A percentile compares a stretch with the other conserved stretches of the same genome.
These are phyloP conservation scores for Mortierella sp. DNA, from an alignment of 371 early-diverging fungal species.

Conservation along the genomic window DNA sequence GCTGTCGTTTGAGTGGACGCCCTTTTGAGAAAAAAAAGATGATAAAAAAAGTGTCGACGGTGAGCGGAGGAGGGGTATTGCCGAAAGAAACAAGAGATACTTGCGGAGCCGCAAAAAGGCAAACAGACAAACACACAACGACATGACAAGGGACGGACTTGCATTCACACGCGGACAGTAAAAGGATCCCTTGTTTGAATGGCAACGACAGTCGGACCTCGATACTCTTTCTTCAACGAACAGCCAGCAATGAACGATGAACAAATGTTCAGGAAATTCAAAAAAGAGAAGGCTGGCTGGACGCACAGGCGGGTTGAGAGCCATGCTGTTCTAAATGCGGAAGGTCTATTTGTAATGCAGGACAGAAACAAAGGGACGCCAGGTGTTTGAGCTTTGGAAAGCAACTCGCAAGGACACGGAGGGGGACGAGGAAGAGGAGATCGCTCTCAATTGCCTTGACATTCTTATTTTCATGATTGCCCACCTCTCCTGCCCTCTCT, in stretches of 20 bases:
- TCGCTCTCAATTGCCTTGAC: constrained; percentile 2
- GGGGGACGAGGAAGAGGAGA: not conserved
- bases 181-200: not conserved
- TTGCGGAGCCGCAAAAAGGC: constrained; percentile 3
- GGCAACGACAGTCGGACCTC: not conserved
- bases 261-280: not conserved
- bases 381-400: constrained; percentile 1
- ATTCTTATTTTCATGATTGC: not conserved
- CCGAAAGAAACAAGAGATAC: not conserved
- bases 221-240: not conserved
- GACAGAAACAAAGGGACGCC: not conserved
- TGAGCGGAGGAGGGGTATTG: not conserved
- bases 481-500: not conserved
- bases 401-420: not conserved
- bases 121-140: not conserved
- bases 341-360: not conserved
- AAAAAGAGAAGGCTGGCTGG: not conserved
- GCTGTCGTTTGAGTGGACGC: not conserved
- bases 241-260: too few species aligned
- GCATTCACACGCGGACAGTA: not conserved
- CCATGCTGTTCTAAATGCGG: constrained; percentile 4
- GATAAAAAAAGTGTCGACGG: not conserved
- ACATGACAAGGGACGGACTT: not conserved
- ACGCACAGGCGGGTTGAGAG: constrained; percentile 8
- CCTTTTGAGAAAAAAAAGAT: not conserved